Evolutionary conservation across 345 rosid species (phyloP), one percentile per base, ranked within the genome.

Genomic region (Hypericum perforatum): DNA sequence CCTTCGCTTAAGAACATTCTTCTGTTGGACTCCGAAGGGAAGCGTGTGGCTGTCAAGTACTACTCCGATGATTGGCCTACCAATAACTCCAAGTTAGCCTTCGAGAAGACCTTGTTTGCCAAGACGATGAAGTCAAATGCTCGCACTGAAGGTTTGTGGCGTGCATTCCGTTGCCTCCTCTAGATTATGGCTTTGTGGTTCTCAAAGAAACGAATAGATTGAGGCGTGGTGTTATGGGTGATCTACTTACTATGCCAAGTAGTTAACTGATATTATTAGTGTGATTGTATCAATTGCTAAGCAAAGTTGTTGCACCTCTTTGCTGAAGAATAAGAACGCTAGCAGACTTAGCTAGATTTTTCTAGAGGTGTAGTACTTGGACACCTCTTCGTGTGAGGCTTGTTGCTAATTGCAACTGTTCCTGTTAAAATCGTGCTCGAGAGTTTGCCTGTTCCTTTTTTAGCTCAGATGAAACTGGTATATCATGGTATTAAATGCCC

Each of bases 11-110:
- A 91, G 69, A 91, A 85, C 74, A 79, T 87, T 77, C 87, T 91
- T 58, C 74, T 91, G 63, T 80, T 91, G 16, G 98, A 91, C 63
- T 82, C 98, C 16, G 92, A 91, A 72, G 98, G 96, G 52, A 91
- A 85, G 63, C 98, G 96, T 48, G 82, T 91, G 37, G 95, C 92
- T 1, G 82, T 82, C 59, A 91, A 77, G 64, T 91, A 91, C 53
- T 91, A 73, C 71, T 79, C 96, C 0, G 95, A 91, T 78, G 96
- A 87, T 16, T 84, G 96, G 95, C 72, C 89, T 12, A 87, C 96
- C 39, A 81, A 87, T 70, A 68, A 59, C 63, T 62, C 89, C 14
- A 87, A 82, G 59, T 65, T 84, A 60, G 81, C 74, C 56, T 91
- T 82, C 59, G 96, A 91, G 43, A 87, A 91, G 51, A 66, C 61